Conservation (phyloP, 129 eudicot genomes). For the Lactuca saligna region DNA sequence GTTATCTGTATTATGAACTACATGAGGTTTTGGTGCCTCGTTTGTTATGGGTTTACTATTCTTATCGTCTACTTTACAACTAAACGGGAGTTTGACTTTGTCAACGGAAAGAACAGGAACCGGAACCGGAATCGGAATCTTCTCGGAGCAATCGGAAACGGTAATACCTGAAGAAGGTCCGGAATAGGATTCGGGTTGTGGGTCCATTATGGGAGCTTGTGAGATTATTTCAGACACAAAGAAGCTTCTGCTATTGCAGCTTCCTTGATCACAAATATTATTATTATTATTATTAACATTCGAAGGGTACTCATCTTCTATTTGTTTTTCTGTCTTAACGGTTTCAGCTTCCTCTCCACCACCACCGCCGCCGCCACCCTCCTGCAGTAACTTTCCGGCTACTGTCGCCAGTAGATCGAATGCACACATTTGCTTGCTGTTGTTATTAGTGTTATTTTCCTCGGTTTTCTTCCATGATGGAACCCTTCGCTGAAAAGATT, state of each 20-base stretch:
- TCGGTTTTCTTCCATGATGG: slow-evolving; percentile 47
- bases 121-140: background rate
- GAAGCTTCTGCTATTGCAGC: slow-evolving; percentile 52
- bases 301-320: slow-evolving; percentile 32
- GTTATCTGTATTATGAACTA: slow-evolving; percentile 44
- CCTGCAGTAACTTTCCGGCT: slow-evolving; percentile 81
- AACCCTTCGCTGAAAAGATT: slow-evolving; percentile 61
- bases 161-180: slow-evolving; percentile 63
- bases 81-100: slow-evolving; percentile 40
- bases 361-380: slow-evolving; percentile 44
- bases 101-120: slow-evolving; percentile 30
- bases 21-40: slow-evolving; percentile 51
- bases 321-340: slow-evolving; percentile 33
- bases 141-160: slow-evolving; percentile 55
- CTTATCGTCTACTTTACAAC: slow-evolving; percentile 48
- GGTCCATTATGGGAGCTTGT: slow-evolving; percentile 42
- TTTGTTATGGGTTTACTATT: slow-evolving; percentile 44
- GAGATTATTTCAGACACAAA: slow-evolving; percentile 61
- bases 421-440: slow-evolving; percentile 60
- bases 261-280: slow-evolving; percentile 48
- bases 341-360: slow-evolving; percentile 41
- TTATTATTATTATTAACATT: slow-evolving; percentile 29
- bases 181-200: slow-evolving; percentile 40
- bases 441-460: slow-evolving; percentile 29
- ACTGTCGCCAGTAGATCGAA: slow-evolving; percentile 90